Evolutionary conservation across 2,329 filamentous ascomycete genomes (phyloP).

Genomic region (Beauveria sp.): DNA sequence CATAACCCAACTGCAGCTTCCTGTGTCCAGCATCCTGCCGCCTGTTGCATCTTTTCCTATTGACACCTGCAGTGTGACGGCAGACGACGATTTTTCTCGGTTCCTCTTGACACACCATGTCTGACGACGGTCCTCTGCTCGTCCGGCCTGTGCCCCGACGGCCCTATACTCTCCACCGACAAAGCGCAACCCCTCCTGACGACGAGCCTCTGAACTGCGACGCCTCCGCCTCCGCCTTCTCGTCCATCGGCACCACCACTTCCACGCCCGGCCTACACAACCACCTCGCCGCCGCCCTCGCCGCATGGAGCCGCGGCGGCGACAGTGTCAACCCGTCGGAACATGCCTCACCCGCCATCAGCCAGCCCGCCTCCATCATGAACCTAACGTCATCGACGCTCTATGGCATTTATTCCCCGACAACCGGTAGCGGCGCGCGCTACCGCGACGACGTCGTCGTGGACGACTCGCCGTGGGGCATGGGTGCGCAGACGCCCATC

Average conservation of each 20-base stretch:
- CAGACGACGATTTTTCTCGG: neutral
- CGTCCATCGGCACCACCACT: neutral
- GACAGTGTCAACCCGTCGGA: conserved; percentile 9
- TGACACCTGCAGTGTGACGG: neutral
- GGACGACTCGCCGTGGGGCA: conserved; percentile 67
- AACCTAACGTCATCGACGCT: conserved; percentile 87
- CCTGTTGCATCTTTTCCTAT: neutral
- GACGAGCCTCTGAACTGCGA: conserved; percentile 4
- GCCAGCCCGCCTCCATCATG: conserved; percentile 67
- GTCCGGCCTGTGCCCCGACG: conserved; percentile 65
- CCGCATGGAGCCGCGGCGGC: conserved; percentile 4
- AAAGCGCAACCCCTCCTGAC: conserved; percentile 36
- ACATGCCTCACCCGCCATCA: conserved; percentile 33
- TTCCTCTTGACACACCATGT: neutral
- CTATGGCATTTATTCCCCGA: conserved; percentile 79
- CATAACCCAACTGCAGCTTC: neutral
- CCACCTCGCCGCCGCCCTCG: conserved; percentile 24
- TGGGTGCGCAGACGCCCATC: conserved; percentile 63
- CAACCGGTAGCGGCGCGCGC: conserved; percentile 35
- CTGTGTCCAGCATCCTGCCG: too few relatives aligned
- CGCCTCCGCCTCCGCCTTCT: conserved; percentile 20
- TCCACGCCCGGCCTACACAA: conserved; percentile 9
- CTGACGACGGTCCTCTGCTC: conserved; percentile 41
- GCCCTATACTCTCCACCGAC: conserved; percentile 55
- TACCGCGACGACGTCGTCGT: conserved; percentile 43